These are phyloP conservation scores for Boletellus deceptivus DNA, from an alignment of 1,284 basidiomycete genomes.

Conservation along the genomic window DNA sequence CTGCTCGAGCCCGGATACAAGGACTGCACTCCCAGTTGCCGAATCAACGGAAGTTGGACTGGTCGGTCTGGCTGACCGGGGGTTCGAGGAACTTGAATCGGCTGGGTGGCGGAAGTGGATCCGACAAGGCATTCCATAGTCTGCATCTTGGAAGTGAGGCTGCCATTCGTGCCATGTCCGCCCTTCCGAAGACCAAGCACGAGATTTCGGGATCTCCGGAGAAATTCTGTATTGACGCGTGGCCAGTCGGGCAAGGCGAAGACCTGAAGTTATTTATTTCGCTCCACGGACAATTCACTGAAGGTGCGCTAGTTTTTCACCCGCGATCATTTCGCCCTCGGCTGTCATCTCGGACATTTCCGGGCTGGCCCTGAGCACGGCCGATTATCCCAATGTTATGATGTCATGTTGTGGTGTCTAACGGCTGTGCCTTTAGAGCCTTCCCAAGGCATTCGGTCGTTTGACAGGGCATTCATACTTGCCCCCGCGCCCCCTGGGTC, in stretches of 20 bases:
- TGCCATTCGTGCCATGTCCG: slow-evolving; percentile 59
- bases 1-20: slow-evolving; percentile 65
- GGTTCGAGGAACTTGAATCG: slow-evolving; percentile 77
- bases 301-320: slow-evolving; percentile 54
- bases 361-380: slow-evolving; percentile 8
- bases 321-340: slow-evolving; percentile 15
- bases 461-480: slow-evolving; percentile 90
- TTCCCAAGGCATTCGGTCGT: slow-evolving; percentile 78
- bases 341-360: slow-evolving; percentile 15
- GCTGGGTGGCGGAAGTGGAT: slow-evolving; percentile 46
- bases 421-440: slow-evolving; percentile 40
- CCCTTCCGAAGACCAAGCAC: slow-evolving; percentile 80
- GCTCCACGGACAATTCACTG: slow-evolving; percentile 90
- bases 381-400: slow-evolving; percentile 4
- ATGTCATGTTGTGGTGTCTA: slow-evolving; percentile 16
- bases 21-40: slow-evolving; percentile 68
- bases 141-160: slow-evolving; percentile 74
- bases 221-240: slow-evolving; percentile 90
- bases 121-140: slow-evolving; percentile 64
- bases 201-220: slow-evolving; percentile 68
- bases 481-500: slow-evolving; percentile 80
- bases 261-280: slow-evolving; percentile 71
- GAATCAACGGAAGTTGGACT: slow-evolving; percentile 78
- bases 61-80: slow-evolving; percentile 66
- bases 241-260: slow-evolving; percentile 68